A percentile compares a stretch with the other conserved stretches of the same genome.
phyloP scores from a whole-genome alignment of 2,329 filamentous ascomycete species.

The Fusarium sp. region DNA sequence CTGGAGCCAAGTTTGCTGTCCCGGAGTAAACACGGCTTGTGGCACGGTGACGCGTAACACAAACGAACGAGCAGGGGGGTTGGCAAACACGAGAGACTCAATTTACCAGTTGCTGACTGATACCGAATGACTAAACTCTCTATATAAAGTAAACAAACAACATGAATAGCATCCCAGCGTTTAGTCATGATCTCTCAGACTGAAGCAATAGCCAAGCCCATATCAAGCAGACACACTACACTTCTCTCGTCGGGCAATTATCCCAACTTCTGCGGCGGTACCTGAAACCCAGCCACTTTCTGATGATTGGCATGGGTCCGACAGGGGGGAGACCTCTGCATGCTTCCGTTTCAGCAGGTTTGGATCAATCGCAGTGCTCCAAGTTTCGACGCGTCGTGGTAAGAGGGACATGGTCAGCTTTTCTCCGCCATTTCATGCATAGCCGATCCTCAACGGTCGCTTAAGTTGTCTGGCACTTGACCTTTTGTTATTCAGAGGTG shows the following conservation, averaged over 20 bases:
- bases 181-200: neutral
- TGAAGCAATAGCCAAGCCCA: neutral
- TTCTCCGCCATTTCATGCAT: neutral
- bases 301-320: neutral
- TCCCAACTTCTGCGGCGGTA: neutral
- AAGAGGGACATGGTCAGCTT: neutral
- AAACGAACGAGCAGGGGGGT: neutral
- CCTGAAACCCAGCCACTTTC: neutral
- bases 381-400: neutral
- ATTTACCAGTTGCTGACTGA: neutral
- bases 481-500: neutral
- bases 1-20: neutral
- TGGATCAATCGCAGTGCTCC: neutral
- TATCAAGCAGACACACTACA: neutral
- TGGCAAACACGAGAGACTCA: neutral
- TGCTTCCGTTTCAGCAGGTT: neutral
- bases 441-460: neutral
- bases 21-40: neutral
- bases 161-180: neutral
- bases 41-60: slow-evolving; percentile 14
- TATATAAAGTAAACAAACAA: neutral
- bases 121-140: neutral
- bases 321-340: neutral
- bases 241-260: neutral
- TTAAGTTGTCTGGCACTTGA: neutral